phyloP scores from a whole-genome alignment of 1,284 basidiomycete species.

The Apiotrichum sp. region DNA sequence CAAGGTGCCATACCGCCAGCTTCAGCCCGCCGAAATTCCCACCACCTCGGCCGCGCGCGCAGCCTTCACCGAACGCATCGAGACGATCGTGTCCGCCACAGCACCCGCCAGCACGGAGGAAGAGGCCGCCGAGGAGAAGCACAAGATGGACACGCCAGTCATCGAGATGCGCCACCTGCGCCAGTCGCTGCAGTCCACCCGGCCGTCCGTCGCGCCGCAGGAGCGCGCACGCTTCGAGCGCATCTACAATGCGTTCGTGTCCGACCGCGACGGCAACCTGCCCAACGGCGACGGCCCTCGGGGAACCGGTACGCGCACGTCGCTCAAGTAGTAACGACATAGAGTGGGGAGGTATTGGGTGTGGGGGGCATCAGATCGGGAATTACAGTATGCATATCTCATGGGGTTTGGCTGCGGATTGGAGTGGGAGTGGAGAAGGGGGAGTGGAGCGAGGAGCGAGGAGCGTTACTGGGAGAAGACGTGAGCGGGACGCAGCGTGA shows the following conservation, averaged over 20 bases:
- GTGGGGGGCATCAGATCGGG: too few relatives aligned
- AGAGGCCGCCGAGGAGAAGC: conserved; percentile 1
- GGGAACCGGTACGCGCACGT: conserved; percentile 33
- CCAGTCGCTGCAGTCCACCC: conserved; percentile 60
- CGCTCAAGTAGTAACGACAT: conserved; percentile 2
- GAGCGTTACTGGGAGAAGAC: too few relatives aligned
- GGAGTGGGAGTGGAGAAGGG: too few relatives aligned
- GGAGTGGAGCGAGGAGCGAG: too few relatives aligned
- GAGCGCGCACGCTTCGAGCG: conserved; percentile 62
- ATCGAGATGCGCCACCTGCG: conserved; percentile 55
- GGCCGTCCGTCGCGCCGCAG: conserved; percentile 72
- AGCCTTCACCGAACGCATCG: conserved; percentile 24
- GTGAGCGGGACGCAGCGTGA: too few relatives aligned
- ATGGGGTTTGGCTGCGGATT: not conserved
- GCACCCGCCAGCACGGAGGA: not conserved
- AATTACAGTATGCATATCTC: not conserved
- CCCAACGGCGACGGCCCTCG: conserved; percentile 36
- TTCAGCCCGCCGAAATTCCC: conserved; percentile 16
- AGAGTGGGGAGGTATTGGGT: too few relatives aligned
- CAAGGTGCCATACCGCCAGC: conserved; percentile 1
- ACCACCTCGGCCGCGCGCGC: conserved; percentile 21
- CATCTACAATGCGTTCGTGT: conserved; percentile 51
- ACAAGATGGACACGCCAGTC: conserved; percentile 29
- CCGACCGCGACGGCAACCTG: conserved; percentile 38
- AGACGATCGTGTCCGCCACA: conserved; percentile 20